Evolutionary conservation across 805 yeast genomes (phyloP).

Genomic region (Myxozyma melibiosi): DNA sequence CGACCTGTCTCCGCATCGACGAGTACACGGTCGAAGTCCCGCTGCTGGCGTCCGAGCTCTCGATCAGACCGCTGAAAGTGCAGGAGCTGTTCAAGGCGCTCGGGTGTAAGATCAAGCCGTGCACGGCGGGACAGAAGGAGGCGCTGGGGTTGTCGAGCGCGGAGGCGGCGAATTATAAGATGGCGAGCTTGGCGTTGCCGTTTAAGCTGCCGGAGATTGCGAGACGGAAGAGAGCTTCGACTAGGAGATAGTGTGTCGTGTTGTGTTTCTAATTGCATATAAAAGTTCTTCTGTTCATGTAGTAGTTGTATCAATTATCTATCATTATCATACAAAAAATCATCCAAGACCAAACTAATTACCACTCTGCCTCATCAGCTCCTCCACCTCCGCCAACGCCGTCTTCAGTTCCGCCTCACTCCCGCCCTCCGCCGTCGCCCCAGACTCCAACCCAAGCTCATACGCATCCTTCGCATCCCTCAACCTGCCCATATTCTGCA

Average conservation of each 20-base stretch:
- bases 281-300: too few species aligned
- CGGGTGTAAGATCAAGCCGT: conserved; percentile 77
- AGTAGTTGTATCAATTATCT: background rate
- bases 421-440: conserved; percentile 30
- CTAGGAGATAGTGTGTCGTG: conserved; percentile 1
- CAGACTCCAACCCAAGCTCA: conserved; percentile 34
- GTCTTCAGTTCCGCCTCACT: conserved; percentile 32
- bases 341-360: background rate
- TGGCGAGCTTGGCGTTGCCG: conserved; percentile 85
- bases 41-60: conserved; percentile 82
- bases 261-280: background rate
- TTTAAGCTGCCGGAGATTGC: conserved; percentile 66
- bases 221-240: conserved; percentile 17
- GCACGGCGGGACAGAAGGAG: conserved; percentile 49
- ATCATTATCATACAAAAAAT: background rate
- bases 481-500: conserved; percentile 34
- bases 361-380: background rate
- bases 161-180: conserved; percentile 59
- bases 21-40: conserved; percentile 72
- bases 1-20: conserved; percentile 72
- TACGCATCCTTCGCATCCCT: conserved; percentile 38
- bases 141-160: conserved; percentile 42
- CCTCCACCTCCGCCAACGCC: conserved; percentile 30
- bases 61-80: conserved; percentile 56
- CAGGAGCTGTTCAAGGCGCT: conserved; percentile 67